Percentiles rank a stretch among this genome's conserved stretches.
Evolutionary conservation across 2,329 filamentous ascomycete genomes (phyloP).

Genomic region (Cladosporium phlei): DNA sequence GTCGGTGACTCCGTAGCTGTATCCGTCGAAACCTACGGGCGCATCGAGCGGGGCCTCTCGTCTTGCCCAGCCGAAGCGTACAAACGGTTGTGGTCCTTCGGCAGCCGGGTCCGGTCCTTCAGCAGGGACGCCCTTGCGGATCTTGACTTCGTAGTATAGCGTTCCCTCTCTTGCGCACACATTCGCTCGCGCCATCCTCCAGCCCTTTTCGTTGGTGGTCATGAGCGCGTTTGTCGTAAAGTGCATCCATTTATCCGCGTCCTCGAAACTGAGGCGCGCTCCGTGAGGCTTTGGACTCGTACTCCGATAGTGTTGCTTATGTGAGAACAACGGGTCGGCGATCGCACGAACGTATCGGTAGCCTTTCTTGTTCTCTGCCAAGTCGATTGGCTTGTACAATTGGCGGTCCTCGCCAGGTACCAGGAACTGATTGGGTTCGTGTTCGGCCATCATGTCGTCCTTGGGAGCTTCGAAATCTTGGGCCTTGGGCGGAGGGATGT

Average conservation of each 20-base stretch:
- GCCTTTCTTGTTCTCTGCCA: slow-evolving; percentile 61
- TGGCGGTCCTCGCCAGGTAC: slow-evolving; percentile 40
- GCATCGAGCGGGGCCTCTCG: slow-evolving; percentile 77
- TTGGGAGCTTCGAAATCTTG: slow-evolving; percentile 48
- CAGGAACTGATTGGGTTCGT: slow-evolving; percentile 42
- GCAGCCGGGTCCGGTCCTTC: slow-evolving; percentile 37
- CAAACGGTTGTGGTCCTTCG: slow-evolving; percentile 49
- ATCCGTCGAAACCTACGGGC: slow-evolving; percentile 81
- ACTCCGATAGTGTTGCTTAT: slow-evolving; percentile 81
- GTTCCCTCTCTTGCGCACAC: slow-evolving; percentile 83
- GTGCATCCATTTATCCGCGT: slow-evolving; percentile 78
- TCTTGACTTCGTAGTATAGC: slow-evolving; percentile 91
- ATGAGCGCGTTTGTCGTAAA: slow-evolving; percentile 67
- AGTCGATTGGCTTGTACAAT: slow-evolving; percentile 46
- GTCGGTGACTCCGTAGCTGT: slow-evolving; percentile 91
- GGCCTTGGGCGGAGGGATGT: slow-evolving; percentile 43
- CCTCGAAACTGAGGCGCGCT: slow-evolving; percentile 85
- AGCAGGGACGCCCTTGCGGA: slow-evolving; percentile 68
- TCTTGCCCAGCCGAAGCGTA: slow-evolving; percentile 82
- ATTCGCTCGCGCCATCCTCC: slow-evolving; percentile 85
- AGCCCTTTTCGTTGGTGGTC: slow-evolving; percentile 87
- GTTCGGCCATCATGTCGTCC: slow-evolving; percentile 43
- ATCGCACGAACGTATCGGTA: slow-evolving; percentile 91
- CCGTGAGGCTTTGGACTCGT: slow-evolving; percentile 81
- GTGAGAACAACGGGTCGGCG: slow-evolving; percentile 79